Evolutionary conservation across 176 grass and related monocot species (phyloP), one percentile per base, ranked within the genome.

Genomic region (Juncus inflexus): DNA sequence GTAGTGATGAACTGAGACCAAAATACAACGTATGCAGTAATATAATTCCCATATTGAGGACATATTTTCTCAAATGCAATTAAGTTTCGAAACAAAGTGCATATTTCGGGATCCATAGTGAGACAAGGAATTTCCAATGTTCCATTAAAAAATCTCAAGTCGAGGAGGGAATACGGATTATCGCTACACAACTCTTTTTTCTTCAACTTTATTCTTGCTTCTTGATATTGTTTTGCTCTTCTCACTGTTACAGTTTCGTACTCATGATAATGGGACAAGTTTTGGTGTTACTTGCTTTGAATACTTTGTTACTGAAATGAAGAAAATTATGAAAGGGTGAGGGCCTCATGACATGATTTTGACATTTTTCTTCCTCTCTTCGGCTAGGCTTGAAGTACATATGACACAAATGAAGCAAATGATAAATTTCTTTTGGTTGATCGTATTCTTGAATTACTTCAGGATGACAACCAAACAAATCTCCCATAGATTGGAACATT

Each of bases 1-100:
- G 19, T 28, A 45, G 14, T 78, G n/a, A n/a, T n/a, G n/a, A n/a
- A n/a, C n/a, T n/a, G 53, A 52, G 75, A 63, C 9, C 58, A 60
- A 35, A 78, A 78, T 50, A 37, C 41, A 38, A 78, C 14, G 16
- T 78, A 78, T 4, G 75, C 15, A 11, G 52, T 78, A 7, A 78
- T 37, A 51, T 78, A 42, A 16, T 78, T 78, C 61, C 64, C 75
- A 62, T 8, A 19, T 49, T 43, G 43, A 2, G 76, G 55, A 15
- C 40, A 55, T 12, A 42, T 54, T 71, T 71, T 37, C 35, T 78
- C 65, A 55, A 78, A 62, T 16, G 55, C 42, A 35, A 71, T 50
- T 12, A 78, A 63, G 52, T 78, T 78, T 16, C 57, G 42, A 11
- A 72, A 78, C 11, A 78, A 41, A 12, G 45, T 42, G 40, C 36